phyloP scores from a whole-genome alignment of 176 grass and related monocot genomes.

The Oryza australiensis region DNA sequence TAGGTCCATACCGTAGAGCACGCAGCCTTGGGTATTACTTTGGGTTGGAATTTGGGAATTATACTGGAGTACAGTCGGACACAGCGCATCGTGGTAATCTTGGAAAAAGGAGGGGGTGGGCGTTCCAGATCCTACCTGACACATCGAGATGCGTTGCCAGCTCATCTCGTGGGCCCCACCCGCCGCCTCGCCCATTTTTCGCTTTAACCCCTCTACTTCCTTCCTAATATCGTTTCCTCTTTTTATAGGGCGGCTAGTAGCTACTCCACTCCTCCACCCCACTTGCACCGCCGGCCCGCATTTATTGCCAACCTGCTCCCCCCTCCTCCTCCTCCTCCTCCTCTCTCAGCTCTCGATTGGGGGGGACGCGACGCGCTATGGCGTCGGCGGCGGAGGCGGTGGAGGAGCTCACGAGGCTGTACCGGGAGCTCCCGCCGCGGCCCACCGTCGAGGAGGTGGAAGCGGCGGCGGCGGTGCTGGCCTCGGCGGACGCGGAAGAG shows the following conservation, averaged over 20 bases:
- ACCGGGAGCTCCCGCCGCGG: conserved; percentile 65
- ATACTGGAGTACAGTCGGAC: neutral
- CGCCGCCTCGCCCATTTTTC: neutral
- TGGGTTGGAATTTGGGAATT: too few relatives aligned
- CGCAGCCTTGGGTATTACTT: too few relatives aligned
- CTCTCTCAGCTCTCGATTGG: neutral
- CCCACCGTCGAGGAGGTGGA: conserved; percentile 74
- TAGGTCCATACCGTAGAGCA: too few relatives aligned
- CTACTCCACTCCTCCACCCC: neutral
- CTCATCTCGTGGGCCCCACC: conserved; percentile 23
- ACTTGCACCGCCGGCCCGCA: neutral
- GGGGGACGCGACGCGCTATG: too few relatives aligned
- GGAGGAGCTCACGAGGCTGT: conserved; percentile 72
- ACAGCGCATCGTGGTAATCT: conserved; percentile 3
- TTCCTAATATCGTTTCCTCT: neutral
- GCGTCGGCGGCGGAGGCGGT: conserved; percentile 44
- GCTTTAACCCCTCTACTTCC: neutral
- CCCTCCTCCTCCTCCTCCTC: neutral
- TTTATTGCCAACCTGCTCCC: neutral
- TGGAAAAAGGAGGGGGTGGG: neutral
- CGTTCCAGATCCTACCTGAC: conserved; percentile 44
- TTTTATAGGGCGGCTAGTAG: conserved; percentile 10
- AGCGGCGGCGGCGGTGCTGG: conserved; percentile 71
- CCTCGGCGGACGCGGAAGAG: conserved; percentile 62
- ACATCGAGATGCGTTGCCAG: conserved; percentile 38